Evolutionary conservation across 768 basidiomycete species (phyloP), one percentile per base, ranked within the genome.

Genomic region (Tremella yokohamensis): DNA sequence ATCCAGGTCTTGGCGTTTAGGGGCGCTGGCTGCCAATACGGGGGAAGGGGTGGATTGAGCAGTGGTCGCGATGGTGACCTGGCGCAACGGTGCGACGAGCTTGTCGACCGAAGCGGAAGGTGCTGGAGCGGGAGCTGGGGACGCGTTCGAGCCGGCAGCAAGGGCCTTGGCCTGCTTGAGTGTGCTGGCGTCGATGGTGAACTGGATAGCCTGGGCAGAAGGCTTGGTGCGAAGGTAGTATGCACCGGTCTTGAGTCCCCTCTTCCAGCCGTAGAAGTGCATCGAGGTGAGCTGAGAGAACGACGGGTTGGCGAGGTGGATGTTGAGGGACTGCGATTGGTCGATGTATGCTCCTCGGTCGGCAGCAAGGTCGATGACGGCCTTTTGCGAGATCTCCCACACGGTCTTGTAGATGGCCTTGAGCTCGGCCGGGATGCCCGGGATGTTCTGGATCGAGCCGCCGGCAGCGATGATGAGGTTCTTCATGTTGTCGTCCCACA

Each of bases 321-420:
- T 84, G 77, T 98, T 98, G 75, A 99, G 80, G 61, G 86, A 88
- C 79, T 98, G 94, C 65, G 40, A 2, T 78, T 99, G 94, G 79
- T 91, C 94, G 78, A 98, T 96, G 81, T 86, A 99, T 0, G 96
- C 91, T 39, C 93, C 94, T 60, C 96, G 91, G 76, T 99, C 96
- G n/a, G 96, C 96, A 52, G 96, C 88, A 66, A 99, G 83, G 79
- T 99, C 96, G 58, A 99, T 86, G 63, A 99, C 85, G 75, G 90
- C 92, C 88, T 97, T 98, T 81, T 98, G 94, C 45, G 84, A 87
- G 77, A 99, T 93, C 80, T 99, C 94, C 94, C 94, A 99, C 49
- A 97, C 94, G n/a, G 94, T 99, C 82, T 97, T 97, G 85, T 99
- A 99, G 80, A 99, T 92, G 0, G 89, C 88, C 79, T 96, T 97